phyloP scores from a whole-genome alignment of 208 protist genomes.

The Wallacemonas rigidus region DNA sequence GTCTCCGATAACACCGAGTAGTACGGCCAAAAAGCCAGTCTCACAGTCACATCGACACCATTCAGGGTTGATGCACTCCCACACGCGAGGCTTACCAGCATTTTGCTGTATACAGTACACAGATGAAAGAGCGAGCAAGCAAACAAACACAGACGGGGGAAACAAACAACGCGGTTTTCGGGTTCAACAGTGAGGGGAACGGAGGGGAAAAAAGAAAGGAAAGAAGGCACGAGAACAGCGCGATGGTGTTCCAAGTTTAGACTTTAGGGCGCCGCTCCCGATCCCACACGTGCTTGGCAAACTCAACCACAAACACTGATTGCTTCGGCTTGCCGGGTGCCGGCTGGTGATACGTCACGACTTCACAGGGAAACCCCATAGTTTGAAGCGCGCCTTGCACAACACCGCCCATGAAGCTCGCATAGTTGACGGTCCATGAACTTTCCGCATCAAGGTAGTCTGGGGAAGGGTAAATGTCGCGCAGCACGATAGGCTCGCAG shows the following conservation, averaged over 20 bases:
- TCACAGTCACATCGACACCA: too few species aligned
- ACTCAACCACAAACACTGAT: constrained; percentile 82
- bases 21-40: too few species aligned
- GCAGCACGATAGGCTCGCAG: constrained; percentile 74
- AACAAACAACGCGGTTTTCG: too few species aligned
- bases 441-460: constrained; percentile 81
- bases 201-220: background rate
- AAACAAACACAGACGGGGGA: constrained; percentile 3
- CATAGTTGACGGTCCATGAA: constrained; percentile 84
- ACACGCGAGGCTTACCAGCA: too few species aligned
- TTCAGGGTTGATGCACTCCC: too few species aligned
- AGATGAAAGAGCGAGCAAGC: background rate
- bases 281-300: constrained; percentile 80
- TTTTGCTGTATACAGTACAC: background rate
- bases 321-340: constrained; percentile 69
- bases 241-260: constrained; percentile 8
- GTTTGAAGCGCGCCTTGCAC: constrained; percentile 74
- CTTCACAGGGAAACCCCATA: constrained; percentile 78
- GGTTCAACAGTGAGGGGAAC: background rate
- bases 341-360: constrained; percentile 84
- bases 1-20: too few species aligned
- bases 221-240: background rate
- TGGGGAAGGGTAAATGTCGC: constrained; percentile 63
- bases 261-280: constrained; percentile 51
- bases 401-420: constrained; percentile 83